Evolutionary conservation across 176 grass and related monocot species (phyloP), one percentile per base, ranked within the genome.

Genomic region (Aegilops speltoides): DNA sequence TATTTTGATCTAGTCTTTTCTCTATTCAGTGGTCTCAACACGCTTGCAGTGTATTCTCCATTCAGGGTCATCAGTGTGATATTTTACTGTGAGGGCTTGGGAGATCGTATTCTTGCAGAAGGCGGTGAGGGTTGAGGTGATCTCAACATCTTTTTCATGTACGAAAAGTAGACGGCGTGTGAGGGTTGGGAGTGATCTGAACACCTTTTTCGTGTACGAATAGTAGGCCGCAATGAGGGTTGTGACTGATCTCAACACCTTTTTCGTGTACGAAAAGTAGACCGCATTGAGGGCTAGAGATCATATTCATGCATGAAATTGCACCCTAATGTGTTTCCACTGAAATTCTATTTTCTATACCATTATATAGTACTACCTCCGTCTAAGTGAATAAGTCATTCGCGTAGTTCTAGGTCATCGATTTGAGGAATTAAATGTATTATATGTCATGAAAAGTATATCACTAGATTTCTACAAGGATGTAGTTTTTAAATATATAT

Each of bases 231-330:
- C 34, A 64, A n/a, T 70, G 15, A 77, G 24, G 24, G 15, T 11
- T 48, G 60, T 54, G 50, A 19, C 50, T 54, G 50, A 54, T 54
- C 50, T 17, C 50, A 6, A 54, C 50, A 54, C 13, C 6, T 52
- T 70, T 74, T 73, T 80, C 31, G 2, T 28, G 25, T 32, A 88
- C 56, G 73, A 32, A 45, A 43, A 73, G n/a, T 83, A 79, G 16
- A 54, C 1, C 2, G 46, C 26, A 63, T 16, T 63, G 15, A 76
- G 23, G 24, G 14, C 28, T 48, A 33, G 25, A 74, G 13, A 68
- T 7, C 57, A 77, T 68, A 77, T 43, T 83, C 33, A 45, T 87
- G 23, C 68, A 60, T 57, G 56, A 40, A 89, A 84, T 17, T 74
- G 33, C 82, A 80, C 57, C 24, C 73, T 19, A 67, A 31, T 54